phyloP scores from a whole-genome alignment of 2,329 filamentous ascomycete species.

The Pseudocercospora pini-densiflorae region DNA sequence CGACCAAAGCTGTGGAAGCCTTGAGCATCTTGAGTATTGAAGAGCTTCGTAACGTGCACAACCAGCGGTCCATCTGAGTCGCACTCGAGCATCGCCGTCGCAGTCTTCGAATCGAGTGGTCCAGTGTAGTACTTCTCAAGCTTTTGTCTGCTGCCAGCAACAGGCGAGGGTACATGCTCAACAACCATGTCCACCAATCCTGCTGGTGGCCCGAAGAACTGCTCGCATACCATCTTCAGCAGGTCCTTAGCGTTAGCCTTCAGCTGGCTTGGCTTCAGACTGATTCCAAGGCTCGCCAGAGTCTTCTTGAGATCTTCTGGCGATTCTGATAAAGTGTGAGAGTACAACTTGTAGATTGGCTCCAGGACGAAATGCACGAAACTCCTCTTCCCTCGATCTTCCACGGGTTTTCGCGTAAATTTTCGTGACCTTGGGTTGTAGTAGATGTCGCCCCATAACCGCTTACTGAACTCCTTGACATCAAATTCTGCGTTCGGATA shows the following conservation, averaged over 20 bases:
- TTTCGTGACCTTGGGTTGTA: constrained; percentile 90
- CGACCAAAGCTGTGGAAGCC: constrained; percentile 88
- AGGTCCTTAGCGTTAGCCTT: constrained; percentile 88
- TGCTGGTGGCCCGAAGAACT: constrained; percentile 89
- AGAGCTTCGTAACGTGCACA: constrained; percentile 91
- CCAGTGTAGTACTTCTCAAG: constrained; percentile 92
- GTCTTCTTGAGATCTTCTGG: constrained; percentile 82
- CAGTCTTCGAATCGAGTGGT: constrained; percentile 80
- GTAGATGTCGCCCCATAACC: constrained; percentile 96
- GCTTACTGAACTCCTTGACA: constrained; percentile 76
- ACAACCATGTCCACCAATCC: constrained; percentile 97
- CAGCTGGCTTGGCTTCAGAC: constrained; percentile 89
- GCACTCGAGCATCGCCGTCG: constrained; percentile 77
- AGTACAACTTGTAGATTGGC: constrained; percentile 97
- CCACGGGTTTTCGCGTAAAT: constrained; percentile 85
- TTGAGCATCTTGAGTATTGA: constrained; percentile 88
- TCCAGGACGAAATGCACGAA: constrained; percentile 96
- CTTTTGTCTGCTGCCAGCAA: constrained; percentile 74
- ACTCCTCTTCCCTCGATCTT: constrained; percentile 78
- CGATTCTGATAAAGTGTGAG: constrained; percentile 89
- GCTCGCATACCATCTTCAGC: constrained; percentile 85
- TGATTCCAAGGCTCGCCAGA: constrained; percentile 77
- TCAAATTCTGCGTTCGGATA: constrained; percentile 67
- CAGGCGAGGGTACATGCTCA: constrained; percentile 84
- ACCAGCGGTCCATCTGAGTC: constrained; percentile 89